A percentile compares a stretch with the other conserved stretches of the same genome.
These are phyloP conservation scores for Phanerodontia chrysosporium DNA, from an alignment of 768 basidiomycete genomes.

Conservation along the genomic window DNA sequence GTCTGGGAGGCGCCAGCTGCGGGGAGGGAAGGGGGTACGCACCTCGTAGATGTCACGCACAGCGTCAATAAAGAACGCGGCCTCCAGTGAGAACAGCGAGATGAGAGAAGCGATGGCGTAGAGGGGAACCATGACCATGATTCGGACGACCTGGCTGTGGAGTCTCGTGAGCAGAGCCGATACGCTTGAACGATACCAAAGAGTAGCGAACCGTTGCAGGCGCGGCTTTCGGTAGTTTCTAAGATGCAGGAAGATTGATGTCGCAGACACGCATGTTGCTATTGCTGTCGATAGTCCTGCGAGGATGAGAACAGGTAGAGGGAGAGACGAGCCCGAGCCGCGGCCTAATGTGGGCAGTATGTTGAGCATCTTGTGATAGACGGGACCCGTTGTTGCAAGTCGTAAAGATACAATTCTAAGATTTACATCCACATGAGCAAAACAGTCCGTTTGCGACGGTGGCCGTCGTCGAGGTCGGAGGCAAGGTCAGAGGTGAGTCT, in stretches of 20 bases:
- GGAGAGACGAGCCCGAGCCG: slow-evolving; percentile 55
- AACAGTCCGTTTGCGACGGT: neutral
- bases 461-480: neutral
- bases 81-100: slow-evolving; percentile 89
- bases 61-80: slow-evolving; percentile 94
- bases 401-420: neutral
- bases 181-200: neutral
- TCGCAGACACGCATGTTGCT: slow-evolving; percentile 68
- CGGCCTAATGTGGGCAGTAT: slow-evolving; percentile 32
- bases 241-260: slow-evolving; percentile 77
- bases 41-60: slow-evolving; percentile 97
- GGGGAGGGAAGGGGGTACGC: slow-evolving; percentile 19
- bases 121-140: slow-evolving; percentile 95
- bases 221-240: slow-evolving; percentile 83
- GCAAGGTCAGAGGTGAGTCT: neutral
- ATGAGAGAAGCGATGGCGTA: slow-evolving; percentile 91
- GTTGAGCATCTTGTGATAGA: neutral
- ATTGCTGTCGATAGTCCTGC: slow-evolving; percentile 62
- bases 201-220: slow-evolving; percentile 60
- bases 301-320: slow-evolving; percentile 48
- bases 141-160: slow-evolving; percentile 80
- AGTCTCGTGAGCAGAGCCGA: neutral
- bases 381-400: neutral
- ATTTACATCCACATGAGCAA: neutral
- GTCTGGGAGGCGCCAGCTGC: neutral